Percentiles rank a stretch among this genome's conserved stretches.
Evolutionary conservation across 2,329 filamentous ascomycete genomes (phyloP).

Genomic region (Verticillium zaregamsianum): DNA sequence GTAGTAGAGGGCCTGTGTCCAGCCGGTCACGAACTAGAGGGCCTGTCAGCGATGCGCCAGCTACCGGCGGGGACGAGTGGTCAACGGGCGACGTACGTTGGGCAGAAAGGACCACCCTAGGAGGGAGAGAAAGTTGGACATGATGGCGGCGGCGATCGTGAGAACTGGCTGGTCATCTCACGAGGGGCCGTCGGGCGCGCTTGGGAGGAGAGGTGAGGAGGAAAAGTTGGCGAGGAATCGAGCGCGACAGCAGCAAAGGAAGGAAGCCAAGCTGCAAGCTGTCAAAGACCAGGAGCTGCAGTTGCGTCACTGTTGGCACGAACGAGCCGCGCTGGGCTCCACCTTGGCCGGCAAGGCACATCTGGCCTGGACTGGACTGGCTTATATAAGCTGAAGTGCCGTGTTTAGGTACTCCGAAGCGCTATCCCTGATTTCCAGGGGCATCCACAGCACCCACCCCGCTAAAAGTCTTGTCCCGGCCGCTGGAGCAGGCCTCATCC

Average conservation of each 20-base stretch:
- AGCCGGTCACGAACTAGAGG: constrained; percentile 68
- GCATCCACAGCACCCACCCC: too few relatives aligned
- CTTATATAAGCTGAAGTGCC: too few relatives aligned
- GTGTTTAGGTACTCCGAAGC: too few relatives aligned
- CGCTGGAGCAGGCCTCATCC: too few relatives aligned
- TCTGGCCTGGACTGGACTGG: too few relatives aligned
- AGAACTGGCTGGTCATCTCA: neutral
- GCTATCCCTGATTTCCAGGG: too few relatives aligned
- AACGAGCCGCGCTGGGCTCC: too few relatives aligned
- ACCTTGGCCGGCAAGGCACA: too few relatives aligned
- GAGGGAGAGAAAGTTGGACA: constrained; percentile 50
- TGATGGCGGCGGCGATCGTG: constrained; percentile 18
- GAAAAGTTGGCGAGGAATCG: neutral
- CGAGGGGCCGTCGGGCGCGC: neutral
- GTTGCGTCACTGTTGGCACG: too few relatives aligned
- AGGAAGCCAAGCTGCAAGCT: neutral
- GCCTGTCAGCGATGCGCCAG: constrained; percentile 10
- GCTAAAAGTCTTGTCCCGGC: too few relatives aligned
- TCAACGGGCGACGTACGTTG: constrained; percentile 33
- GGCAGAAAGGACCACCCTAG: constrained; percentile 56
- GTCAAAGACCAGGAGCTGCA: too few relatives aligned
- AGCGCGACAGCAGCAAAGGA: neutral
- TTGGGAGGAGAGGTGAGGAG: neutral
- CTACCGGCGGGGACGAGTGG: neutral
- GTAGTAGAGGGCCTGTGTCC: constrained; percentile 80